Conservation (phyloP, 2,329 filamentous ascomycete genomes). For the Sclerotinia nivalis region DNA sequence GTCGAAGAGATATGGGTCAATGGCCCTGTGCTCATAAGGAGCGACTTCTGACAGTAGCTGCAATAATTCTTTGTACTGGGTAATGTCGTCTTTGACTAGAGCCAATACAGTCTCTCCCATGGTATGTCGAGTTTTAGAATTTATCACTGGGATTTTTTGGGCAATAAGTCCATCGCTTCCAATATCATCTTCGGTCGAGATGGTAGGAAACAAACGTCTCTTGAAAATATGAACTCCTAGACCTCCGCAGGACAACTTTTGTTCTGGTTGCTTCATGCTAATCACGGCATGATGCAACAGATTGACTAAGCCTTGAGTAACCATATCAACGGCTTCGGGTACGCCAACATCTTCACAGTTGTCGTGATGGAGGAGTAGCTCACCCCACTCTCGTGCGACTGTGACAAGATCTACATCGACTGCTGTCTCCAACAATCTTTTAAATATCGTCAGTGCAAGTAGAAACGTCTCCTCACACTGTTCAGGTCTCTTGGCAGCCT, state of each 20-base stretch:
- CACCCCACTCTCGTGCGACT: conserved; percentile 39
- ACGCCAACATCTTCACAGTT: conserved; percentile 46
- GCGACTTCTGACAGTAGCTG: conserved; percentile 52
- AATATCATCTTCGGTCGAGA: conserved; percentile 44
- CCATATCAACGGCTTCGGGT: conserved; percentile 39
- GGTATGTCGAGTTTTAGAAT: conserved; percentile 55
- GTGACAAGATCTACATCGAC: conserved; percentile 32
- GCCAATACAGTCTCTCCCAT: conserved; percentile 61
- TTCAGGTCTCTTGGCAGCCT: conserved; percentile 30
- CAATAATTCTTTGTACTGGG: conserved; percentile 55
- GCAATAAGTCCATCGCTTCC: conserved; percentile 35
- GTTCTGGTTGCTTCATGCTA: conserved; percentile 35
- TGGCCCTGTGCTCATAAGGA: conserved; percentile 48
- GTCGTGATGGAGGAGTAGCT: conserved; percentile 44
- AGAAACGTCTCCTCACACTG: conserved; percentile 43
- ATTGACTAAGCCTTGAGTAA: conserved; percentile 44
- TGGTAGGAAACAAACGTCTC: conserved; percentile 63
- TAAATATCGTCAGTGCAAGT: conserved; percentile 47
- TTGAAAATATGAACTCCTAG: conserved; percentile 57
- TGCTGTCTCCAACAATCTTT: conserved; percentile 43
- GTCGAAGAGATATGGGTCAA: conserved; percentile 58
- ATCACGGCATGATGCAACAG: conserved; percentile 41
- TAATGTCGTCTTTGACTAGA: conserved; percentile 54
- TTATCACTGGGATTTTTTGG: conserved; percentile 51
- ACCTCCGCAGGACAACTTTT: conserved; percentile 38